These are phyloP conservation scores for Barnettozyma wickerhamii DNA, from an alignment of 805 yeast species.

Conservation along the genomic window DNA sequence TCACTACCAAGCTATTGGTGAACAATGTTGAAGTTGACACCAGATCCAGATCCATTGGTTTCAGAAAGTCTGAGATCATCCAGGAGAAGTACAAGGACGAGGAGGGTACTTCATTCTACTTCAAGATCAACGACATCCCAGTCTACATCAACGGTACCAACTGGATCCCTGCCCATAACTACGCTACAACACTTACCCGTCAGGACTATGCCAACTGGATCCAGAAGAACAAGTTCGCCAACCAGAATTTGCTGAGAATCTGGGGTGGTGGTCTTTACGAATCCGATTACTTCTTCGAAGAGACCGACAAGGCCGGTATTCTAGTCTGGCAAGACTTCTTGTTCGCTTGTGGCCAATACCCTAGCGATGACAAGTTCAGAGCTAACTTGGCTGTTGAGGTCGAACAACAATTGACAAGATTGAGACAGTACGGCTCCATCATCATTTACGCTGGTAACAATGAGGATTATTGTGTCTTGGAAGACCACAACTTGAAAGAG, in stretches of 20 bases:
- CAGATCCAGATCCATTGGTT: constrained; percentile 11
- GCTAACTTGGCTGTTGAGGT: constrained; percentile 35
- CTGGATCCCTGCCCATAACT: constrained; percentile 19
- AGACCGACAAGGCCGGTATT: constrained; percentile 23
- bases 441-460: constrained; percentile 20
- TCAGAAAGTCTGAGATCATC: constrained; percentile 16
- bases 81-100: constrained; percentile 9
- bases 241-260: constrained; percentile 20
- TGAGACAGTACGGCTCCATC: constrained; percentile 40
- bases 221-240: constrained; percentile 4
- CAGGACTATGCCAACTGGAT: constrained; percentile 15
- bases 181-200: constrained; percentile 9
- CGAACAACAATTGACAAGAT: constrained; percentile 34
- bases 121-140: constrained; percentile 14
- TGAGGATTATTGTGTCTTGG: constrained; percentile 16
- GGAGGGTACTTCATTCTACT: constrained; percentile 16
- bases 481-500: constrained; percentile 12
- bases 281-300: constrained; percentile 12
- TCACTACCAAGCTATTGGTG: not conserved
- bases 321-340: constrained; percentile 54
- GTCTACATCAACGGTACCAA: constrained; percentile 17
- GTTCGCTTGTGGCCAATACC: constrained; percentile 57
- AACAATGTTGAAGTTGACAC: not conserved
- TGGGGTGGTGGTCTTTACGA: constrained; percentile 23
- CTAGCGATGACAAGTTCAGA: constrained; percentile 35